Percentiles rank a stretch among this genome's conserved stretches.
Conservation (phyloP, 768 basidiomycete species). For the Leccinum imitatum region DNA sequence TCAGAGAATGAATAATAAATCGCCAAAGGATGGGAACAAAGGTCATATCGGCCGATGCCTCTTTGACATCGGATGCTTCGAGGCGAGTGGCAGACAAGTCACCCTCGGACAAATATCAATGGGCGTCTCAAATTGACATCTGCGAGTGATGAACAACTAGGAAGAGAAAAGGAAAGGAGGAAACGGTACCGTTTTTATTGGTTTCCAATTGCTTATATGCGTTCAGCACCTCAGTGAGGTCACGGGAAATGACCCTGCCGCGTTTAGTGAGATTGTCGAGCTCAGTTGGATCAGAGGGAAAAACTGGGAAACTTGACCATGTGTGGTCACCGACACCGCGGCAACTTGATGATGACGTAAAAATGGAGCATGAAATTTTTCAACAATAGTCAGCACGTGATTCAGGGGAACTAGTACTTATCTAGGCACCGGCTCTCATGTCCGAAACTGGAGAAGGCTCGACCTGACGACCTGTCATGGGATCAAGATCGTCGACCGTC, state of each 20-base stretch:
- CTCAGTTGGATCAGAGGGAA: conserved; percentile 42
- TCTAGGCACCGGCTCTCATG: no score
- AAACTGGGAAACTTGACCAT: no score
- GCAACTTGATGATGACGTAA: no score
- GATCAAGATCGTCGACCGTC: no score
- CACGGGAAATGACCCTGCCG: conserved; percentile 50
- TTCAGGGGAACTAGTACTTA: no score
- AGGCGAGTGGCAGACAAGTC: conserved; percentile 44
- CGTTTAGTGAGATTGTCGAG: conserved; percentile 50
- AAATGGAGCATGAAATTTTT: no score
- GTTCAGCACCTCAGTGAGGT: conserved; percentile 49
- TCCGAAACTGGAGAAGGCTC: no score
- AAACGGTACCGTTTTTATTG: conserved; percentile 54
- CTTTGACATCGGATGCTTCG: conserved; percentile 39
- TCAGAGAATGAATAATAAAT: no score
- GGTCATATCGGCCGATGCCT: conserved; percentile 34
- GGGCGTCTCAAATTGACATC: conserved; percentile 59
- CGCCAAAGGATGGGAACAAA: no score
- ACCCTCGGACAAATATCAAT: conserved; percentile 62
- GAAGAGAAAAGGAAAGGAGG: background rate
- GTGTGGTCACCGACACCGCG: no score
- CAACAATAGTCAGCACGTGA: no score
- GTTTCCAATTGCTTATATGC: conserved; percentile 54
- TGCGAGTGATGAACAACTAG: conserved; percentile 24
- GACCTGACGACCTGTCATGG: no score